phyloP scores from a whole-genome alignment of 164 flowering plant genomes.

The Sedum album region DNA sequence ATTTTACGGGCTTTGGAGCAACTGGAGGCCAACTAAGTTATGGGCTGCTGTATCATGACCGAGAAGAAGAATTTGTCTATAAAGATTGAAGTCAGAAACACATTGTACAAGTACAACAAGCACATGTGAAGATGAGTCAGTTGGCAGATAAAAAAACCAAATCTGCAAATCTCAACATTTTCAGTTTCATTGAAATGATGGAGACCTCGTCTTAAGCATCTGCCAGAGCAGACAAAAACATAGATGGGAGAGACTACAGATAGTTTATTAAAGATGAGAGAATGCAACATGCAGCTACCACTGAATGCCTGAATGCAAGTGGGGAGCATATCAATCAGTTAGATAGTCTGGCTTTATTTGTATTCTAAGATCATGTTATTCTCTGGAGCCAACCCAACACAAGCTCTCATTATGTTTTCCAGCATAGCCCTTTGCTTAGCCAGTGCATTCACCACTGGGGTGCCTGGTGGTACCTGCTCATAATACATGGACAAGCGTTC shows the following conservation, averaged over 20 bases:
- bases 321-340: not conserved
- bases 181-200: not conserved
- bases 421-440: constrained; percentile 98
- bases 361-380: constrained; percentile 89
- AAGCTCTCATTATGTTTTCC: constrained; percentile 96
- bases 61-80: too few relatives aligned
- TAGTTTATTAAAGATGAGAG: not conserved
- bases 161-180: not conserved
- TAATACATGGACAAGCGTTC: too few relatives aligned
- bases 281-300: not conserved
- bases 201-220: not conserved
- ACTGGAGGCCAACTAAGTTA: too few relatives aligned
- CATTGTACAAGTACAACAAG: not conserved
- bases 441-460: constrained; percentile 97
- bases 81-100: not conserved
- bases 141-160: not conserved
- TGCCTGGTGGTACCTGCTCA: constrained; percentile 89
- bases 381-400: constrained; percentile 95
- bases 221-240: not conserved
- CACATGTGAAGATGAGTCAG: not conserved
- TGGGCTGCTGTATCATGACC: too few relatives aligned
- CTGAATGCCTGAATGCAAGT: too few relatives aligned
- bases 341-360: constrained; percentile 33
- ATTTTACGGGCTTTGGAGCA: too few relatives aligned
- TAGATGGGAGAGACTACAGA: not conserved